These are phyloP conservation scores for Carex kokanica DNA, from an alignment of 176 grass and related monocot genomes.

Conservation along the genomic window DNA sequence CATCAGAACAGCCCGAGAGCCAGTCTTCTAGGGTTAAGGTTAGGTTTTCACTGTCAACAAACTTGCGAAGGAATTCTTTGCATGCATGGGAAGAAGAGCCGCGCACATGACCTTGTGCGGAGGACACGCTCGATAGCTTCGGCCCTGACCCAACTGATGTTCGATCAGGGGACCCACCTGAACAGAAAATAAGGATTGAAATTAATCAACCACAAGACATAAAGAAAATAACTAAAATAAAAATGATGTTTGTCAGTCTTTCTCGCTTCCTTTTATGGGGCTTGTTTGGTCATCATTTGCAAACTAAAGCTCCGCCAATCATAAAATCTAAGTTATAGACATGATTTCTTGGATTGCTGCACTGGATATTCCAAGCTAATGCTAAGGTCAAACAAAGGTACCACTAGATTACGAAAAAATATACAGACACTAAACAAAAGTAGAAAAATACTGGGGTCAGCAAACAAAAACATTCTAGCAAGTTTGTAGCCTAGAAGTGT, in stretches of 20 bases:
- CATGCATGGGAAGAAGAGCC: conserved; percentile 65
- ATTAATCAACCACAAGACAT: background rate
- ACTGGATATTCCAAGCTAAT: background rate
- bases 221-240: background rate
- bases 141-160: conserved; percentile 47
- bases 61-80: conserved; percentile 88
- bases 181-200: background rate
- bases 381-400: background rate
- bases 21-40: conserved; percentile 78
- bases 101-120: conserved; percentile 32
- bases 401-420: no score
- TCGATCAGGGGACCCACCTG: conserved; percentile 65
- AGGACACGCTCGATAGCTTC: conserved; percentile 45
- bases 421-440: background rate
- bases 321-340: background rate
- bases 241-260: background rate
- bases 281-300: background rate
- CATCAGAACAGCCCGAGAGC: conserved; percentile 56
- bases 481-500: background rate
- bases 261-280: background rate
- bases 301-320: background rate
- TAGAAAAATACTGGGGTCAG: background rate
- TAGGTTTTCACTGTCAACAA: conserved; percentile 81
- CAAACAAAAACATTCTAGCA: background rate
- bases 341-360: background rate